Percentiles rank a stretch among this genome's conserved stretches.
phyloP scores from a whole-genome alignment of 352 stramenopile genomes.

The Phytophthora idaei region DNA sequence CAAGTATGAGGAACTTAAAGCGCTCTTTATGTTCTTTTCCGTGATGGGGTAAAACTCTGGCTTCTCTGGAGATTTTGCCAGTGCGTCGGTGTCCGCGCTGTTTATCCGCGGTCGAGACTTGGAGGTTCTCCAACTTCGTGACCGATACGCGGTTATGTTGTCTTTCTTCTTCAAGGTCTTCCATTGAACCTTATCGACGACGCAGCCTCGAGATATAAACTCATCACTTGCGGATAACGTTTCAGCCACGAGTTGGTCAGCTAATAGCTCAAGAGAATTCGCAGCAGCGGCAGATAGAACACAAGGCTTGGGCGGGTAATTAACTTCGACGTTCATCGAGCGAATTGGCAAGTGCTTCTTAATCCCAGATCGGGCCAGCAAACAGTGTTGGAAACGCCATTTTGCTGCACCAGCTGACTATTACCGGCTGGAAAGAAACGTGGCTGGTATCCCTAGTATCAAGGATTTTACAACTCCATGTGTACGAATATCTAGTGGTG shows the following conservation, averaged over 20 bases:
- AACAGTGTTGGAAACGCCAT: slow-evolving; percentile 3
- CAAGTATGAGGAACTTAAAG: slow-evolving; percentile 15
- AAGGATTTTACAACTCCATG: not conserved
- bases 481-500: not conserved
- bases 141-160: slow-evolving; percentile 45
- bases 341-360: slow-evolving; percentile 2
- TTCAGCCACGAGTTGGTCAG: slow-evolving; percentile 57
- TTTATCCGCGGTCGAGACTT: slow-evolving; percentile 14
- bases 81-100: slow-evolving; percentile 24
- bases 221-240: slow-evolving; percentile 52
- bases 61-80: slow-evolving; percentile 26
- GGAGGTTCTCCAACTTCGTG: slow-evolving; percentile 16
- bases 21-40: slow-evolving; percentile 16
- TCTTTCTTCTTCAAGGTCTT: slow-evolving; percentile 51
- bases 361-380: not conserved
- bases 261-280: slow-evolving; percentile 41
- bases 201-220: slow-evolving; percentile 41
- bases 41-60: slow-evolving; percentile 29
- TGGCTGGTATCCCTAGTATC: not conserved
- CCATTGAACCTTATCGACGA: slow-evolving; percentile 44
- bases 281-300: slow-evolving; percentile 41
- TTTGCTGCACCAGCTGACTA: not conserved
- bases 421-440: slow-evolving; percentile 8
- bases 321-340: not conserved
- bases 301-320: slow-evolving; percentile 16